A percentile compares a stretch with the other conserved stretches of the same genome.
phyloP scores from a whole-genome alignment of 306 rosid species.

The Quercus glauca region DNA sequence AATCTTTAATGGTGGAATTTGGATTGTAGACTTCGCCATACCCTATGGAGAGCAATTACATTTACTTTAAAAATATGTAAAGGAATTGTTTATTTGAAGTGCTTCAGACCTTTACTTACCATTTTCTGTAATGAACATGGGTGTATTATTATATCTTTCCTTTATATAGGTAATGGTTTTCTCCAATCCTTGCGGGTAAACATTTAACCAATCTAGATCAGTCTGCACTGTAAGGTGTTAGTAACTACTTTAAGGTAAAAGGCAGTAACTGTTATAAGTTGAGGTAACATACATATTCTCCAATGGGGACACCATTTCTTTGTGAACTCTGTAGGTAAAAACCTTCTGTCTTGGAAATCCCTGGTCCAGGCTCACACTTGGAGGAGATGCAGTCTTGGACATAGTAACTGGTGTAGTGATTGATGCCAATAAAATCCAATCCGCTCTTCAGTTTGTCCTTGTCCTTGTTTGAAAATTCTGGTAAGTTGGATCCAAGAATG shows the following conservation, averaged over 20 bases:
- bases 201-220: slow-evolving; percentile 45
- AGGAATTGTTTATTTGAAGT: neutral
- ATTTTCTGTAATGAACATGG: slow-evolving; percentile 26
- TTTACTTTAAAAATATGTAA: no score
- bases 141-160: slow-evolving; percentile 65
- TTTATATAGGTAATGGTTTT: slow-evolving; percentile 50
- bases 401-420: slow-evolving; percentile 62
- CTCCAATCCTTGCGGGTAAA: slow-evolving; percentile 66
- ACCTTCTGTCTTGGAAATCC: slow-evolving; percentile 60
- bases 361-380: slow-evolving; percentile 42
- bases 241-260: no score
- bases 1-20: no score
- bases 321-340: slow-evolving; percentile 28
- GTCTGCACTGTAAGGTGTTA: slow-evolving; percentile 30
- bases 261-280: no score
- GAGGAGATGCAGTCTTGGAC: slow-evolving; percentile 64
- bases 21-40: no score
- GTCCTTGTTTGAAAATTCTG: slow-evolving; percentile 47
- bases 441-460: slow-evolving; percentile 45
- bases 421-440: slow-evolving; percentile 70
- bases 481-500: slow-evolving; percentile 49
- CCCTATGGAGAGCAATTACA: no score
- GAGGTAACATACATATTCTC: slow-evolving; percentile 44
- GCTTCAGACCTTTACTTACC: neutral
- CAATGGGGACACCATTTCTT: slow-evolving; percentile 45